Evolutionary conservation across 2,329 filamentous ascomycete genomes (phyloP).

Genomic region (Botrytis paeoniae): DNA sequence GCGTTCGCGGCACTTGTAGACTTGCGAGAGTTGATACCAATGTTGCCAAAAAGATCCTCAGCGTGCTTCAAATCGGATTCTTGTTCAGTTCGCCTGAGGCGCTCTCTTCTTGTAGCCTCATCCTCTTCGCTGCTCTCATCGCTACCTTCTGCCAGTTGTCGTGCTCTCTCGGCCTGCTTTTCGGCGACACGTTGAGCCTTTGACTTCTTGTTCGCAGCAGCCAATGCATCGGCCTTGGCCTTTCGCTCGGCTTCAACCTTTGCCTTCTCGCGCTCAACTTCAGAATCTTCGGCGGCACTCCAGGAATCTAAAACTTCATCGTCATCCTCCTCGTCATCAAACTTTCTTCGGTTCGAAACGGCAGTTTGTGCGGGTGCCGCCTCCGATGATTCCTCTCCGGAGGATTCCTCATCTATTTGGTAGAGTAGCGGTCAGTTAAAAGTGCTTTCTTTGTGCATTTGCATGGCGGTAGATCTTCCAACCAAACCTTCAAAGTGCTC

Average conservation of each 20-base stretch:
- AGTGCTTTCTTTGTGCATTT: conserved; percentile 20
- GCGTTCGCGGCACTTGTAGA: conserved; percentile 60
- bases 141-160: conserved; percentile 53
- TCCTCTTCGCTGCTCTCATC: conserved; percentile 62
- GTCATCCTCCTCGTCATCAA: conserved; percentile 82
- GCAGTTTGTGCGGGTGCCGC: conserved; percentile 43
- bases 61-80: conserved; percentile 87
- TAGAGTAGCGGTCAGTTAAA: conserved; percentile 35
- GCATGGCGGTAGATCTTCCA: conserved; percentile 25
- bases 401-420: conserved; percentile 38
- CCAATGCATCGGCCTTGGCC: conserved; percentile 84
- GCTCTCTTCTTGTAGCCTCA: conserved; percentile 69
- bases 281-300: conserved; percentile 95
- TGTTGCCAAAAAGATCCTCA: conserved; percentile 81
- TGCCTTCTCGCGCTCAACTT: conserved; percentile 92
- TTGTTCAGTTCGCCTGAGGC: conserved; percentile 76
- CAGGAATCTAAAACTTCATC: conserved; percentile 87
- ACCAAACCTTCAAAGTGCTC: conserved; percentile 20
- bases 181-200: conserved; percentile 85
- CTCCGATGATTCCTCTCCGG: conserved; percentile 44
- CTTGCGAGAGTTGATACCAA: conserved; percentile 67
- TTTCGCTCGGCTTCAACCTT: conserved; percentile 83
- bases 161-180: conserved; percentile 58
- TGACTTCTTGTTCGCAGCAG: conserved; percentile 85
- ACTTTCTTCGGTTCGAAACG: conserved; percentile 54